These are phyloP conservation scores for Phaffomyces opuntiae DNA, from an alignment of 805 yeast genomes.

Conservation along the genomic window DNA sequence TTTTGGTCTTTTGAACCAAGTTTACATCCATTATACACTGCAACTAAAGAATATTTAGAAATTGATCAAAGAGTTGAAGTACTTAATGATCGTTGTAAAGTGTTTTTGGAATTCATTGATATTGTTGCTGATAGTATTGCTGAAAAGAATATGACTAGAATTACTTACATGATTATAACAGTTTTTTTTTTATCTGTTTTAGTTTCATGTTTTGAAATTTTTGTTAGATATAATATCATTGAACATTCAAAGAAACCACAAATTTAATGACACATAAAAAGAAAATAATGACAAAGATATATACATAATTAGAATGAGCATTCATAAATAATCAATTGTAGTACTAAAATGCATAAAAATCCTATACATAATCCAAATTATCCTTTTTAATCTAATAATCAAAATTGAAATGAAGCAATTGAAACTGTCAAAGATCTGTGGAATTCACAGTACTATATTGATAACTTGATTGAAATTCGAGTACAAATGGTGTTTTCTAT, in stretches of 20 bases:
- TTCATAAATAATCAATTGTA: no score
- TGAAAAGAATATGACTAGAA: constrained; percentile 84
- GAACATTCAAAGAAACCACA: constrained; percentile 10
- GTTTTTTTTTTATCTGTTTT: constrained; percentile 72
- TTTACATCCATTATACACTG: constrained; percentile 82
- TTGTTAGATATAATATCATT: constrained; percentile 48
- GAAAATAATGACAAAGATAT: neutral
- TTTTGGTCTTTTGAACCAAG: constrained; percentile 97
- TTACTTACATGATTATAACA: constrained; percentile 82
- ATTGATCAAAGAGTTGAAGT: constrained; percentile 94
- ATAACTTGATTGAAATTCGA: no score
- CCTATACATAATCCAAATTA: no score
- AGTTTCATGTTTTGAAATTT: constrained; percentile 70
- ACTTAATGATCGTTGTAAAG: constrained; percentile 87
- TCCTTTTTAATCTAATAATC: no score
- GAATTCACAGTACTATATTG: no score
- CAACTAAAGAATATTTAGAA: constrained; percentile 87
- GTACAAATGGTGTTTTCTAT: no score
- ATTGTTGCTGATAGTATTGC: constrained; percentile 91
- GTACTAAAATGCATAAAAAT: no score
- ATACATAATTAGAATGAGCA: no score
- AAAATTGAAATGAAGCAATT: no score
- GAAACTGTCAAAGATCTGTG: no score
- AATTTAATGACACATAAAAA: neutral
- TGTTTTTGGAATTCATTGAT: constrained; percentile 87